Conservation (phyloP, 2,329 filamentous ascomycete genomes). For the Blastomyces parvus region DNA sequence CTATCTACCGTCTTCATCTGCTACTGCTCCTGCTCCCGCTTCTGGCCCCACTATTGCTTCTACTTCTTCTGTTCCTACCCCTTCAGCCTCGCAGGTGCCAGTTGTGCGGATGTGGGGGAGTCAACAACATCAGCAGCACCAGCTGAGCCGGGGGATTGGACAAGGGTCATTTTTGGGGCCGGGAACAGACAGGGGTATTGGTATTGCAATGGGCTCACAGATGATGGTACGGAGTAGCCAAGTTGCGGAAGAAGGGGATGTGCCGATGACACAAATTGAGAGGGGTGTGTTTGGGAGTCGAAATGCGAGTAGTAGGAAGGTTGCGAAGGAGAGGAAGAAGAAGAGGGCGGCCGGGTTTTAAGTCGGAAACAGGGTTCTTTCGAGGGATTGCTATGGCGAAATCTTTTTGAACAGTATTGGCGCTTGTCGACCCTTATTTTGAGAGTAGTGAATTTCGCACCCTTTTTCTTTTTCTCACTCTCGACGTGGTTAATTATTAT, state of each 20-base stretch:
- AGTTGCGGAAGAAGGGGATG: slow-evolving; percentile 23
- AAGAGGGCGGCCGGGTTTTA: slow-evolving; percentile 35
- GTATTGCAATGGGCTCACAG: neutral
- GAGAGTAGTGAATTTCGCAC: too few species aligned
- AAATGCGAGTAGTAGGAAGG: slow-evolving; percentile 20
- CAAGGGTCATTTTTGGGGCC: neutral
- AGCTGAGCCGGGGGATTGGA: neutral
- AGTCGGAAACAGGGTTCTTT: neutral
- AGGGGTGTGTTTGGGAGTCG: slow-evolving; percentile 32
- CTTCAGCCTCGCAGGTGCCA: neutral
- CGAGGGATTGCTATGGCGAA: neutral
- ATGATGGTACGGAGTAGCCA: slow-evolving; percentile 27
- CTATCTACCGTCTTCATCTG: neutral
- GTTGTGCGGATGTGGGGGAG: slow-evolving; percentile 13
- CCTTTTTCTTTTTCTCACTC: neutral
- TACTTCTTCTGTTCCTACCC: neutral
- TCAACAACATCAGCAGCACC: slow-evolving; percentile 8
- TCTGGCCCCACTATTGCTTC: neutral
- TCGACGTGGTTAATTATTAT: neutral
- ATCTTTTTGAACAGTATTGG: neutral
- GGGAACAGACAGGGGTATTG: neutral
- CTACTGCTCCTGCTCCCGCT: neutral
- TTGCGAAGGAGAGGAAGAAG: slow-evolving; percentile 29
- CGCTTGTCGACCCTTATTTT: neutral
- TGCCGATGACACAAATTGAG: slow-evolving; percentile 35